Base-by-base conservation (phyloP, 768 basidiomycete genomes). In the Amanita inopinata region DNA sequence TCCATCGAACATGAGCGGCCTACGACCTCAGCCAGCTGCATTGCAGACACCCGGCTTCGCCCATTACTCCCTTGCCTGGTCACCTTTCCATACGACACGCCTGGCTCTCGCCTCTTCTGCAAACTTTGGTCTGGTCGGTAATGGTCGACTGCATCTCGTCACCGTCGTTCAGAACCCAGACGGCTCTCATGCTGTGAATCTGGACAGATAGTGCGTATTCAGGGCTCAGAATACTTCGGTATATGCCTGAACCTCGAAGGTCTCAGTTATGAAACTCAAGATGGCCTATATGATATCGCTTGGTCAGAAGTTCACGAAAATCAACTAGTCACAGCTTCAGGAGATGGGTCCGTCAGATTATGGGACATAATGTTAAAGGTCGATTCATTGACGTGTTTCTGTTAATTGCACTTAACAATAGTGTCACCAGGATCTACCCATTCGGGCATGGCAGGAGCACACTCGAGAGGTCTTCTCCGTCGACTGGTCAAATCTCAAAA, bases 281-380 rank as follows among this genome's bases (percentile, higher is more conserved):
- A 94, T 54, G 87, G 83, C 0, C 61, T 93, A 5, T 93, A 83
- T 58, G 91, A 93, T 54, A 65, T 91, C 36, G 90, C 93, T 0
- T 98, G 93, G 93, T 92, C 88, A 25, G 94, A 98, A 63, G 61
- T 79, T 23, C 89, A 96, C 61, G 92, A 94, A 64, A 91, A 94
- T 56, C 94, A 98, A 56, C 62, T 98, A 27, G 82, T 86, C 2
- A 80, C 89, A 1, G 85, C 78, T 0, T 91, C 88, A 6, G 94
- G 90, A 34, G 90, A 96, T 54, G 92, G 92, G 2, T 84, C 87
- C 10, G 72, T 96, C 54, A 80, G 80, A 57, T 65, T 97, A 22
- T 97, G 92, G 87, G 94, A 97, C 58, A 66, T 87, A 17, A 76
- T 78, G 67, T 66, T 96, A 37, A 82, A 90, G 53, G 91, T 93